Conservation (phyloP, 257 asterid genomes). For the Fraxinus excelsior region DNA sequence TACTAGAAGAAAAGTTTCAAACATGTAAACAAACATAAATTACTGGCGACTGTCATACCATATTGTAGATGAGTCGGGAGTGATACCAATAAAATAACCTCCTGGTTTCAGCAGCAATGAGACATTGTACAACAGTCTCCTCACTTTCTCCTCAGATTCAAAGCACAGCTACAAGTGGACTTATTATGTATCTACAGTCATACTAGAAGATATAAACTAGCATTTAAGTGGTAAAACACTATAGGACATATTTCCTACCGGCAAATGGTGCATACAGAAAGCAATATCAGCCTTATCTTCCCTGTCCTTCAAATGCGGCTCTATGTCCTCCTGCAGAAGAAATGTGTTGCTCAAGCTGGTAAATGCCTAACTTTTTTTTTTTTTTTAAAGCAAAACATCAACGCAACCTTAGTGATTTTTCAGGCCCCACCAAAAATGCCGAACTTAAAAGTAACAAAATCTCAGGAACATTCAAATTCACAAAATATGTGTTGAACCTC, state of each 20-base stretch:
- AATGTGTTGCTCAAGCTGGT: constrained; percentile 13
- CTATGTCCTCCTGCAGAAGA: constrained; percentile 71
- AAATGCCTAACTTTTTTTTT: background rate
- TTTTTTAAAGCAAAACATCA: too few species aligned
- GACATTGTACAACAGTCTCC: constrained; percentile 73
- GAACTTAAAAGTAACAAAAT: constrained; percentile 14
- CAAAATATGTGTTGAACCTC: background rate
- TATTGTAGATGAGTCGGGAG: constrained; percentile 98
- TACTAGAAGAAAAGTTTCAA: background rate
- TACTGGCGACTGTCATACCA: constrained; percentile 54
- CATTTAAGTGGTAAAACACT: background rate
- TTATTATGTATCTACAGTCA: constrained; percentile 8
- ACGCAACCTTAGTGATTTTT: too few species aligned
- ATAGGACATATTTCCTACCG: constrained; percentile 42
- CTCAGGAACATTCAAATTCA: constrained; percentile 6
- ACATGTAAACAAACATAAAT: constrained; percentile 1
- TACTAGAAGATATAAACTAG: constrained; percentile 19
- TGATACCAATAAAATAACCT: constrained; percentile 93
- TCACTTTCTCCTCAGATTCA: constrained; percentile 85
- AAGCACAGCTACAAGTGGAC: constrained; percentile 65
- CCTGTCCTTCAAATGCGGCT: constrained; percentile 61
- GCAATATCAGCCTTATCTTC: constrained; percentile 81
- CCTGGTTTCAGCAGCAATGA: constrained; percentile 94
- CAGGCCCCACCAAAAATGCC: background rate
- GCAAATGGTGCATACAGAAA: constrained; percentile 93